Evolutionary conservation across 768 basidiomycete species (phyloP).

Genomic region (Lyophyllum decastes): DNA sequence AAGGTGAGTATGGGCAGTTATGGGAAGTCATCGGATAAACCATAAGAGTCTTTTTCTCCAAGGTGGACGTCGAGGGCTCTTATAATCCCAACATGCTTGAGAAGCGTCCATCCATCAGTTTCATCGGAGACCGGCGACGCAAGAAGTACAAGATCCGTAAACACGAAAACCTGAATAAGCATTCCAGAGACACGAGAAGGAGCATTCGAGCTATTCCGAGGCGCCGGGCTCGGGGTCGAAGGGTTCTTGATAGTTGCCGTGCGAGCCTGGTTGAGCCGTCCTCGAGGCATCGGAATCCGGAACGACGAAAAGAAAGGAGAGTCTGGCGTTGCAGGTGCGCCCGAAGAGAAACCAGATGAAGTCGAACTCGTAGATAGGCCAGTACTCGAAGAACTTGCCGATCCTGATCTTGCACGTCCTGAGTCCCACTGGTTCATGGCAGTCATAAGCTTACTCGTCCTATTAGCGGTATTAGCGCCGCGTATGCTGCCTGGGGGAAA

Average conservation of each 20-base stretch:
- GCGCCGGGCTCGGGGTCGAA: conserved; percentile 9
- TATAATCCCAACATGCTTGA: conserved; percentile 39
- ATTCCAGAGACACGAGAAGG: neutral
- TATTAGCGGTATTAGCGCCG: conserved; percentile 17
- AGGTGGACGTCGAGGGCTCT: conserved; percentile 41
- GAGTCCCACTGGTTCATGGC: conserved; percentile 47
- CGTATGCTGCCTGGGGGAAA: conserved; percentile 12
- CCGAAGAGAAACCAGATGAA: conserved; percentile 13
- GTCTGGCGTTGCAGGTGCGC: conserved; percentile 7
- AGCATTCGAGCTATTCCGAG: neutral
- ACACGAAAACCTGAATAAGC: conserved; percentile 40
- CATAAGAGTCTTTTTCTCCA: conserved; percentile 9
- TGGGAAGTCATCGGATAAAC: conserved; percentile 8
- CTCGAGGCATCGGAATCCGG: conserved; percentile 11
- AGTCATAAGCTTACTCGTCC: conserved; percentile 34
- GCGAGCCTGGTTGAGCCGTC: conserved; percentile 4
- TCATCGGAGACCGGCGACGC: conserved; percentile 33
- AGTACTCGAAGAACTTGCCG: conserved; percentile 27
- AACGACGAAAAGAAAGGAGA: conserved; percentile 18
- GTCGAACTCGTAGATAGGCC: conserved; percentile 23
- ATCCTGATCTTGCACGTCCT: conserved; percentile 43
- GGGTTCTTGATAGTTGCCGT: conserved; percentile 4
- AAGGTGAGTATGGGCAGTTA: neutral
- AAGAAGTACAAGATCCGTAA: conserved; percentile 72
- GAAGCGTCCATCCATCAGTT: conserved; percentile 24